phyloP scores from a whole-genome alignment of 768 basidiomycete species.

The Rubroboletus satanas region DNA sequence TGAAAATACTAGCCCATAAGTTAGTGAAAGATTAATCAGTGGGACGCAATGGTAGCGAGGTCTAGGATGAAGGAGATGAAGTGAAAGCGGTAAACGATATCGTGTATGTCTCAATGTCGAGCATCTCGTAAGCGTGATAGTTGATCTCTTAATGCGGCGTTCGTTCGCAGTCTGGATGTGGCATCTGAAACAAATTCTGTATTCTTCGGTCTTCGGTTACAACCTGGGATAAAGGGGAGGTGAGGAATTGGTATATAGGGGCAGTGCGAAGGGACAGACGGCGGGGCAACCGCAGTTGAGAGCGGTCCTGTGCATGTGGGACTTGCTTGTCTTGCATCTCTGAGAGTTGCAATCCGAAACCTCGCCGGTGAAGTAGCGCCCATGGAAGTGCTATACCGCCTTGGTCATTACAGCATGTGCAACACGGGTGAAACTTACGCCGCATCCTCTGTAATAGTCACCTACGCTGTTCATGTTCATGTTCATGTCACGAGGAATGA shows the following conservation, averaged over 20 bases:
- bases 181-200: conserved; percentile 35
- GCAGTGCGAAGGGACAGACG: conserved; percentile 16
- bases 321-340: conserved; percentile 33
- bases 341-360: conserved; percentile 30
- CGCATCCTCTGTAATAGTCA: conserved; percentile 37
- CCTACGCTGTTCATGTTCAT: conserved; percentile 28
- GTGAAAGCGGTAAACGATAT: background rate
- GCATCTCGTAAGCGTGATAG: background rate
- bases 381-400: conserved; percentile 33
- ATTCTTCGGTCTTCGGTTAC: conserved; percentile 36
- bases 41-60: conserved; percentile 4
- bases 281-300: conserved; percentile 30
- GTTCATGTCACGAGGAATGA: conserved; percentile 1
- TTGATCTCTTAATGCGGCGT: conserved; percentile 10
- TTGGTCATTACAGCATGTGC: conserved; percentile 7
- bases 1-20: conserved; percentile 13
- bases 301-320: conserved; percentile 35
- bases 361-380: conserved; percentile 35
- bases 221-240: conserved; percentile 16
- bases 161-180: conserved; percentile 32
- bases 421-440: conserved; percentile 21
- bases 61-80: conserved; percentile 14
- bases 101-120: background rate
- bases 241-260: conserved; percentile 13
- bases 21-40: conserved; percentile 13